Evolutionary conservation across 768 basidiomycete genomes (phyloP).

Genomic region (Clavulina sp.): DNA sequence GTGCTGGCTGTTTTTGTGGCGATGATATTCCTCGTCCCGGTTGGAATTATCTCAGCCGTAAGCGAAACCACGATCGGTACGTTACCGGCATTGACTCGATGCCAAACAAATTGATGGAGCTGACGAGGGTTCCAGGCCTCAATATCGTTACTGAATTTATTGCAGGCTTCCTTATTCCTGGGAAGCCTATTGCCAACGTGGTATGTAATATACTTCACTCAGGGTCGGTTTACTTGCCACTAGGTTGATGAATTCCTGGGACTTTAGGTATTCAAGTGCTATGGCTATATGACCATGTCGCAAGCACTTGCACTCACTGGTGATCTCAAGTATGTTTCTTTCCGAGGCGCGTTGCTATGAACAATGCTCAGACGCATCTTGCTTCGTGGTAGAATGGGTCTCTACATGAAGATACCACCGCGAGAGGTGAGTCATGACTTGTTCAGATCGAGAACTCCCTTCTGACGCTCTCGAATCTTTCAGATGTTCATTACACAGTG

Average conservation of each 20-base stretch:
- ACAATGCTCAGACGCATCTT: not conserved
- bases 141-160: not conserved
- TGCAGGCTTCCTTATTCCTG: not conserved
- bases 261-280: slow-evolving; percentile 2
- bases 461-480: not conserved
- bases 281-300: not conserved
- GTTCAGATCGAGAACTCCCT: too few relatives aligned
- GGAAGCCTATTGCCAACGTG: slow-evolving; percentile 1
- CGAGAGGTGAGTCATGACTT: not conserved
- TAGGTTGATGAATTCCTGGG: not conserved
- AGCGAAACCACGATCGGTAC: not conserved
- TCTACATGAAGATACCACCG: not conserved
- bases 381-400: not conserved
- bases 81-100: too few relatives aligned
- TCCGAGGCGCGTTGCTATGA: not conserved
- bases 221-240: not conserved
- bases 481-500: not conserved
- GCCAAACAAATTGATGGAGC: too few relatives aligned
- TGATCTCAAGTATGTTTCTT: not conserved
- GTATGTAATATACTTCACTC: not conserved
- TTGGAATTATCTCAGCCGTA: not conserved
- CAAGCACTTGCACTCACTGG: not conserved
- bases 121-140: not conserved
- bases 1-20: not conserved
- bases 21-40: not conserved